Evolutionary conservation across 805 yeast genomes (phyloP), one percentile per base, ranked within the genome.

Genomic region (Debaryomyces tyrocola): DNA sequence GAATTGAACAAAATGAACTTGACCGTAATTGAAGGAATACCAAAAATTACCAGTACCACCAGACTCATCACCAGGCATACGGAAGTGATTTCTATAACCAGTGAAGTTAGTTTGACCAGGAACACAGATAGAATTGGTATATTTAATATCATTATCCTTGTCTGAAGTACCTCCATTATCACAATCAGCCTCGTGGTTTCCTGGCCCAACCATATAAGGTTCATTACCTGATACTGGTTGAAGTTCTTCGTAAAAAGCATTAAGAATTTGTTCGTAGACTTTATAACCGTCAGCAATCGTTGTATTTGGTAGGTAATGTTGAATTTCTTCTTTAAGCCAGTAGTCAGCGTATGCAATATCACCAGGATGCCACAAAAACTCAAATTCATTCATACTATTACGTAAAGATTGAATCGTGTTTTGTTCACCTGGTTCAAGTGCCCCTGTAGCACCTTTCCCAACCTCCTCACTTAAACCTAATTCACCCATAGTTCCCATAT

Each of bases 171-270:
- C 49, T 7, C 51, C 51, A 33, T 51, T 33, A 31, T 41, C 48
- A 41, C 54, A 51, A 42, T 51, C 54, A 29, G 54, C 54, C 28
- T 51, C 54, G 34, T 51, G 54, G 42, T 51, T 51, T 28, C 54
- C 54, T 6, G 50, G 43, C 5, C 52, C 50, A 11, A 51, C 48
- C 54, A 51, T 48, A 38, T 49, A 51, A 4, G 54, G 52, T 43
- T 46, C 48, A n/a, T 31, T 17, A 2, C 49, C 43, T 4, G 54
- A 45, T 18, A 48, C 17, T n/a, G 54, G 54, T 21, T 48, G 46
- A 40, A 51, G 28, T 20, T 48, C 44, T 17, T 48, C 50, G 33
- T 48, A 51, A 33, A 48, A 51, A 20, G 40, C 52, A 35, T 51
- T 51, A 33, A 51, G 52, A 34, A 51, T 51, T 36, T 31, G 46